Evolutionary conservation across 495 filamentous ascomycete species (phyloP), one percentile per base, ranked within the genome.

Genomic region (Annulohypoxylon nitens): DNA sequence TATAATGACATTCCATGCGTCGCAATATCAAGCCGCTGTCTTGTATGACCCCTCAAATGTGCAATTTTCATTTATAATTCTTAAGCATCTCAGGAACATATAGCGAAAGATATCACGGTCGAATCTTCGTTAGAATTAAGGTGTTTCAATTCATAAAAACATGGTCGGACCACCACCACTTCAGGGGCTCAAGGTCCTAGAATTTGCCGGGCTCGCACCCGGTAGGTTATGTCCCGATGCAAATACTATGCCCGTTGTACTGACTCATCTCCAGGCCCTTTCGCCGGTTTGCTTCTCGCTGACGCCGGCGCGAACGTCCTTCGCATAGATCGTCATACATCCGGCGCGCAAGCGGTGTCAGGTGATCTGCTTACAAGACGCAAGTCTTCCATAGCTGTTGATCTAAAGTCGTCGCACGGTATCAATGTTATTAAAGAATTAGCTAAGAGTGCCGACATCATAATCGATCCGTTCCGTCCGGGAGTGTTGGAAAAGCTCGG

Each of bases 381-480:
- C 80, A 98, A 98, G 75, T 78, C 86, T 65, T 95, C 92, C 61
- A 88, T 97, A 64, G 86, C 86, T 16, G 79, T 97, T 11, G 88
- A 98, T 80, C 85, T 97, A 11, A 96, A 94, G 70, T 88, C 89
- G 14, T 59, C 87, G 2, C 67, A 78, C 8, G 93, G 91, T 3
- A 78, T 90, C 10, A 80, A 83, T 2, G 81, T 97, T 2, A 78
- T 97, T 34, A 89, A 90, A 66, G 80, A 85, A 53, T 83, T 98
- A 9, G 83, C 91, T 10, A 77, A 79, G 3, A 75, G 81, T 12
- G 88, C 90, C 57, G 94, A 97, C 79, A 83, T 98, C 45, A 80
- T 98, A 12, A 95, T 98, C 75, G 95, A 98, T 80, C 95, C 95
- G 4, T 98, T 92, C 84, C 92, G 95, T 0, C 95, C 95, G 0